phyloP scores from a whole-genome alignment of 805 yeast species.

The Tetrapisispora taiwanensis region DNA sequence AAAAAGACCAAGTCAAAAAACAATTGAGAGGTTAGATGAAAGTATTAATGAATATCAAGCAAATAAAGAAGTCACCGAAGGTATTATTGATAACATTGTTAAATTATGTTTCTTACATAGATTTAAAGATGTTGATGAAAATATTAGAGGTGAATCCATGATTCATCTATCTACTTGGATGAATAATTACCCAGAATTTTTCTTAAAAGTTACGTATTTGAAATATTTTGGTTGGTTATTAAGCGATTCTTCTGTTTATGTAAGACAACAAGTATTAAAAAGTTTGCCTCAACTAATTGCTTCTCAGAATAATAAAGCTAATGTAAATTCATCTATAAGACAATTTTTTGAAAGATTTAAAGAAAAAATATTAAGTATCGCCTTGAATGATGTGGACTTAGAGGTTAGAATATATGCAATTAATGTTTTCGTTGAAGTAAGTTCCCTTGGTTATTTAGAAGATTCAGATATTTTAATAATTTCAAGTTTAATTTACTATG shows the following conservation, averaged over 20 bases:
- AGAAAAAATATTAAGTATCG: slow-evolving; percentile 54
- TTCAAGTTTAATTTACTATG: slow-evolving; percentile 34
- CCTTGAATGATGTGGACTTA: slow-evolving; percentile 43
- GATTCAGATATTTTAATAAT: slow-evolving; percentile 42
- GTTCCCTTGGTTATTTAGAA: slow-evolving; percentile 52
- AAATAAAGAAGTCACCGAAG: slow-evolving; percentile 45
- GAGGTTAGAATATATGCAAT: slow-evolving; percentile 45
- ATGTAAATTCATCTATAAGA: slow-evolving; percentile 51
- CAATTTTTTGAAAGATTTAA: slow-evolving; percentile 73
- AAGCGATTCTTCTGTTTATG: slow-evolving; percentile 55
- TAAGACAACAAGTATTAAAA: slow-evolving; percentile 55
- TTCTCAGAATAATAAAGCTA: slow-evolving; percentile 20
- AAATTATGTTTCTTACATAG: slow-evolving; percentile 63
- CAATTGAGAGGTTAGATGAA: slow-evolving; percentile 37
- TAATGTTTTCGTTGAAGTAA: slow-evolving; percentile 43
- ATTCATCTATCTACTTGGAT: slow-evolving; percentile 60
- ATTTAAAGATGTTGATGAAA: slow-evolving; percentile 68
- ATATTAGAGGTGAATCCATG: slow-evolving; percentile 63
- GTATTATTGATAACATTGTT: slow-evolving; percentile 53
- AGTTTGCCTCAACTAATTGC: slow-evolving; percentile 38
- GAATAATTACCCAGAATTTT: slow-evolving; percentile 56
- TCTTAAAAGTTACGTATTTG: slow-evolving; percentile 58
- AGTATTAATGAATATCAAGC: slow-evolving; percentile 34
- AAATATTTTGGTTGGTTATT: slow-evolving; percentile 78
- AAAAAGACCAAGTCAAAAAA: slow-evolving; percentile 32